Percentiles rank a stretch among this genome's conserved stretches.
These are phyloP conservation scores for Dipteronia dyeriana DNA, from an alignment of 345 rosid species.

Conservation along the genomic window DNA sequence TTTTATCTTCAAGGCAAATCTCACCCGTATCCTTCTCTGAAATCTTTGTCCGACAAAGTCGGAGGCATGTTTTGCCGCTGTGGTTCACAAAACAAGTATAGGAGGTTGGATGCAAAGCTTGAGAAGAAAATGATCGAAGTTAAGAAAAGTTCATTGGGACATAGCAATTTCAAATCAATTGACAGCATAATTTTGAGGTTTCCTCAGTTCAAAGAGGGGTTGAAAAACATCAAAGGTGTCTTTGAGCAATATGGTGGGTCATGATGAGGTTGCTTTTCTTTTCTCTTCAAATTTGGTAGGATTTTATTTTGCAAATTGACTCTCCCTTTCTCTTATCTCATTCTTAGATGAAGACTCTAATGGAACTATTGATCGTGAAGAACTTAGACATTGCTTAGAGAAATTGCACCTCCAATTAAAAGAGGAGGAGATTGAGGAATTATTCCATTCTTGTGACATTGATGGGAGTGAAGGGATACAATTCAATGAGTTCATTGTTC, in stretches of 20 bases:
- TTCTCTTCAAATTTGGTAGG: background rate
- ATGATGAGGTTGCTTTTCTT: background rate
- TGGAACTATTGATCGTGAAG: constrained; percentile 66
- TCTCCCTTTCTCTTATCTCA: constrained; percentile 18
- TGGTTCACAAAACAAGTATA: constrained; percentile 53
- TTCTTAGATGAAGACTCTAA: constrained; percentile 62
- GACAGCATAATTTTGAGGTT: constrained; percentile 74
- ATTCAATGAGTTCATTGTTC: constrained; percentile 83
- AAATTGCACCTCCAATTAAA: constrained; percentile 51
- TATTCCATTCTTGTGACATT: constrained; percentile 77
- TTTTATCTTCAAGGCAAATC: constrained; percentile 36
- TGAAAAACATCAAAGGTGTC: constrained; percentile 61
- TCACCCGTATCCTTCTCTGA: constrained; percentile 36
- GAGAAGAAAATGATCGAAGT: constrained; percentile 68
- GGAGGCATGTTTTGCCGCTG: constrained; percentile 51
- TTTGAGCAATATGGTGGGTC: constrained; percentile 69
- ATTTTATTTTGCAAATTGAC: background rate
- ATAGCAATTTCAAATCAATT: constrained; percentile 52
- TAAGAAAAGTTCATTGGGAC: constrained; percentile 47
- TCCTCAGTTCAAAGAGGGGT: constrained; percentile 62
- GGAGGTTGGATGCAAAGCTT: constrained; percentile 66
- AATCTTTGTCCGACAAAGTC: constrained; percentile 35
- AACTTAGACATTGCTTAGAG: constrained; percentile 66
- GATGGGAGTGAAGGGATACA: constrained; percentile 77
- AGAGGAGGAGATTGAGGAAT: constrained; percentile 70